phyloP scores from a whole-genome alignment of 2,329 filamentous ascomycete genomes.

The Penicillium sp. region DNA sequence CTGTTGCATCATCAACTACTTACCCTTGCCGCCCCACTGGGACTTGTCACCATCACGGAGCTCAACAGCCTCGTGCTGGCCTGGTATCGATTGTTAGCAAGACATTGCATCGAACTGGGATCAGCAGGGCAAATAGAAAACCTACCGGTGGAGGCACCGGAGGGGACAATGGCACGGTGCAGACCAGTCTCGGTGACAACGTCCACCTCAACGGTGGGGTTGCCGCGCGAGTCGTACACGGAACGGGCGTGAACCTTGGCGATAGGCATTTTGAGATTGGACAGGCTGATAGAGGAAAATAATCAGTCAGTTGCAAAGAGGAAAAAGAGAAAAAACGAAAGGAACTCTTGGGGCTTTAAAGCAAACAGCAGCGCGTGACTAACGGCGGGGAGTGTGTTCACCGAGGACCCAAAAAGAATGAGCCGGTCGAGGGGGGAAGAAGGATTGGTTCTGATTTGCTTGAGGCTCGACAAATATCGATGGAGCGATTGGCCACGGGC shows the following conservation, averaged over 20 bases:
- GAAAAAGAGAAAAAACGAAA: slow-evolving; percentile 14
- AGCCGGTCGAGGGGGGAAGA: slow-evolving; percentile 15
- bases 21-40: slow-evolving; percentile 80
- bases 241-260: slow-evolving; percentile 86
- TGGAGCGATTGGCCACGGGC: slow-evolving; percentile 16
- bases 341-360: slow-evolving; percentile 15
- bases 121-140: slow-evolving; percentile 18
- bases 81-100: slow-evolving; percentile 40
- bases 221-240: slow-evolving; percentile 97
- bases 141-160: slow-evolving; percentile 88
- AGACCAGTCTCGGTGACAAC: slow-evolving; percentile 93
- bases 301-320: slow-evolving; percentile 25
- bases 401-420: slow-evolving; percentile 39
- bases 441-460: slow-evolving; percentile 17
- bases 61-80: slow-evolving; percentile 85
- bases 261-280: slow-evolving; percentile 66
- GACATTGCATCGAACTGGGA: not conserved
- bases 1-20: slow-evolving; percentile 16
- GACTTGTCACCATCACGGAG: slow-evolving; percentile 84
- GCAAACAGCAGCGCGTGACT: slow-evolving; percentile 24
- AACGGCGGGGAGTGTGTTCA: slow-evolving; percentile 34
- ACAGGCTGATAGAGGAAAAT: slow-evolving; percentile 18
- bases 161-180: slow-evolving; percentile 95
- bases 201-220: slow-evolving; percentile 98
- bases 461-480: slow-evolving; percentile 14